Evolutionary conservation across 768 basidiomycete species (phyloP), one percentile per base, ranked within the genome.

Genomic region (Phylloporus sp.): DNA sequence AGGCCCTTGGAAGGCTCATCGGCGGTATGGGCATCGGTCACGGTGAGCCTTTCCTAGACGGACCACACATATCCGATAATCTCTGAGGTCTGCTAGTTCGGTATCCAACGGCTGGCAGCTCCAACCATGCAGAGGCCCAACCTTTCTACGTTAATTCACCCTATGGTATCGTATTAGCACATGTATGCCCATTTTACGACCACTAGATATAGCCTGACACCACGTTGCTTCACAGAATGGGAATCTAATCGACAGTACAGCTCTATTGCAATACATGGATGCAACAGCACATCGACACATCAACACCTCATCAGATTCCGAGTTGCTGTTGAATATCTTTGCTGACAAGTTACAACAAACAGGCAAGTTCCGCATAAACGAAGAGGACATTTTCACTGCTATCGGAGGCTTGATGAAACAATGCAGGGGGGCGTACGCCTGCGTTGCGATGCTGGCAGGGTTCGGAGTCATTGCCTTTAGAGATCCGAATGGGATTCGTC

Each of bases 111-210:
- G 97, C 97, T 47, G 97, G 97, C 45, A 93, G 92, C 65, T 97
- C 93, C 52, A 90, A 94, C 52, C 90, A 97, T 59, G 87, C 95
- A 11, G 97, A 99, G 68, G 95, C 97, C 8, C 97, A 99, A 66
- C 97, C 97, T 1, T 99, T 99, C 78, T 99, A 99, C 67, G 97
- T 99, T 61, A 99, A 99, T 74, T 95, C 94, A n/a, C 97, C 97
- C 4, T 99, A 98, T 69, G 97, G 97, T 46, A 95, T 99, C 64
- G 92, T 95, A 55, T 88, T 99, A 66, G 97, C 91, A 18, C 95
- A 99, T 77, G 95, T 95, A 68, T 57, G 86, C 76, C 24, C 41
- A 43, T 44, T 32, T 26, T 40, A 18, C 18, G 26, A 16, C 28
- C 31, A 1, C 20, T 29, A 36, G 24, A 31, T 11, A 13, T 23